These are phyloP conservation scores for Coemansia sp. DNA, from an alignment of 192 early-diverging fungal species.

Conservation along the genomic window DNA sequence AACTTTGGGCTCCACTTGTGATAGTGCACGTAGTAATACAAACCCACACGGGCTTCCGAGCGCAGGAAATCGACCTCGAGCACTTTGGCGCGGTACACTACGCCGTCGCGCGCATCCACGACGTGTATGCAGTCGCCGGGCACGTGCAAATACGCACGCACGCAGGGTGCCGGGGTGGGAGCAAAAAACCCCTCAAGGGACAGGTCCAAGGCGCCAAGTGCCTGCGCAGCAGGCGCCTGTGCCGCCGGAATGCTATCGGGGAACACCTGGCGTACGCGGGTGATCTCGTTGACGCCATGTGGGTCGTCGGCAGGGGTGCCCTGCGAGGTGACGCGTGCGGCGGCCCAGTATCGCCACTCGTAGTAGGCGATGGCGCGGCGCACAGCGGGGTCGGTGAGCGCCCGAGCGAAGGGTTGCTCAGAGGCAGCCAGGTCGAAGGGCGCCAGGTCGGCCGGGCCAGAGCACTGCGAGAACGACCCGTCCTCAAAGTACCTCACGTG, in stretches of 20 bases:
- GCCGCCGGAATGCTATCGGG: too few species aligned
- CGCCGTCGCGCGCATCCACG: conserved; percentile 39
- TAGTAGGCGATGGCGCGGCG: conserved; percentile 46
- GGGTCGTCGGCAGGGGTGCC: too few species aligned
- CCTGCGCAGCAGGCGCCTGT: too few species aligned
- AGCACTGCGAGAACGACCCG: conserved; percentile 30
- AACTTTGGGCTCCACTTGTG: conserved; percentile 31
- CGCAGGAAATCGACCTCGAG: conserved; percentile 19
- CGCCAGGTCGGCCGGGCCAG: conserved; percentile 26
- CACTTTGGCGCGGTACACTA: conserved; percentile 11
- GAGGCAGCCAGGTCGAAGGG: conserved; percentile 18
- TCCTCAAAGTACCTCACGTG: conserved; percentile 51
- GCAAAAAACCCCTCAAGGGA: too few species aligned
- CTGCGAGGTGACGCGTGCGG: background rate
- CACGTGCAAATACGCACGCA: conserved; percentile 30
- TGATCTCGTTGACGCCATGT: background rate
- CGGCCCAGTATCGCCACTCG: conserved; percentile 38
- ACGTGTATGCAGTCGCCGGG: conserved; percentile 10
- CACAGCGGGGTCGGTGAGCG: conserved; percentile 20
- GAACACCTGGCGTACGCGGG: background rate
- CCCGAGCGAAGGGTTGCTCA: too few species aligned
- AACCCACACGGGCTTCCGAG: conserved; percentile 20
- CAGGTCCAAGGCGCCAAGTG: too few species aligned
- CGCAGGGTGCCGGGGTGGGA: conserved; percentile 17
- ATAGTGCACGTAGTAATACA: conserved; percentile 47